These are phyloP conservation scores for Flagelloscypha sp. DNA, from an alignment of 768 basidiomycete species.

Conservation along the genomic window DNA sequence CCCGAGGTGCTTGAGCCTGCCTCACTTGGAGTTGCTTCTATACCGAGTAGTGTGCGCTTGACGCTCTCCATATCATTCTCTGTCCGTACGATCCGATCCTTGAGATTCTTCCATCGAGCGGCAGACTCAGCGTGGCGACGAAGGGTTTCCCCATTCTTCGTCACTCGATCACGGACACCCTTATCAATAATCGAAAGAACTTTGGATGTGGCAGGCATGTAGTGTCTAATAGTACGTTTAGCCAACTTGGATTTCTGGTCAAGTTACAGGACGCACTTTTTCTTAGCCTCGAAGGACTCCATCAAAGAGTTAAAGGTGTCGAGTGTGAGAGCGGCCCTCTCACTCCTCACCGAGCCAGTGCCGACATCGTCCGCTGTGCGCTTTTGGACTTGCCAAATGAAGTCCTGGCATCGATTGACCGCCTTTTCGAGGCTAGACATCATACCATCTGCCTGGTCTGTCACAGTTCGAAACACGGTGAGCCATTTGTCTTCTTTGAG, in stretches of 20 bases:
- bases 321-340: conserved; percentile 44
- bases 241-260: conserved; percentile 3
- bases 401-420: conserved; percentile 83
- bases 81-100: conserved; percentile 71
- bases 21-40: conserved; percentile 54
- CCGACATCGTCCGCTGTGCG: conserved; percentile 41
- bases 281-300: conserved; percentile 81
- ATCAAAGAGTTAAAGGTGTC: conserved; percentile 60
- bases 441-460: conserved; percentile 96
- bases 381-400: conserved; percentile 75
- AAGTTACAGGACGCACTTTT: conserved; percentile 49
- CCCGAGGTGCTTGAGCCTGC: conserved; percentile 63
- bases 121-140: conserved; percentile 85
- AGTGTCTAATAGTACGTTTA: conserved; percentile 52
- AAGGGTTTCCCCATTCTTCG: conserved; percentile 93
- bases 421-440: conserved; percentile 94
- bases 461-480: conserved; percentile 87
- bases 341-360: conserved; percentile 38
- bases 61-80: conserved; percentile 76
- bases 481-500: conserved; percentile 97
- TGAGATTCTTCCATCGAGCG: conserved; percentile 73
- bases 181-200: conserved; percentile 92
- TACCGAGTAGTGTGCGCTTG: conserved; percentile 45
- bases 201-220: conserved; percentile 88
- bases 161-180: conserved; percentile 86